phyloP scores from a whole-genome alignment of 768 basidiomycete genomes.

The Auricularia auricula-judae region DNA sequence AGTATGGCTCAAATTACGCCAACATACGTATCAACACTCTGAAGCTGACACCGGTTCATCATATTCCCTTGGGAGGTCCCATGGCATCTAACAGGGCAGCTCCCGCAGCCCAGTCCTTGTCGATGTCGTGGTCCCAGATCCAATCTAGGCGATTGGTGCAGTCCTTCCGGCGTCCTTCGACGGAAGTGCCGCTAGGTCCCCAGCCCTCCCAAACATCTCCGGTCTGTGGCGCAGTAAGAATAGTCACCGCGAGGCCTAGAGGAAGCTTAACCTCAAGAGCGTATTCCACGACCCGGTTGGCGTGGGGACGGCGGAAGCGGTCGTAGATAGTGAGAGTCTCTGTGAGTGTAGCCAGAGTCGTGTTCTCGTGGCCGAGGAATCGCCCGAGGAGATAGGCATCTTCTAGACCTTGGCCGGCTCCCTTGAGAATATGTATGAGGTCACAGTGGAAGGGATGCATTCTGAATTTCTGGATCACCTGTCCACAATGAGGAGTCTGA shows the following conservation, averaged over 20 bases:
- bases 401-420: slow-evolving; percentile 2
- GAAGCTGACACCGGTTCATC: no score
- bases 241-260: background rate
- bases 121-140: background rate
- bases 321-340: slow-evolving; percentile 13
- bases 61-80: no score
- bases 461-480: background rate
- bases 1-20: no score
- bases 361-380: slow-evolving; percentile 10
- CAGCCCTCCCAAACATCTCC: background rate
- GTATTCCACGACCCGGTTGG: slow-evolving; percentile 4
- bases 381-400: slow-evolving; percentile 16
- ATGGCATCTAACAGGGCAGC: no score
- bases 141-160: background rate
- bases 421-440: background rate
- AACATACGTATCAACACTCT: no score
- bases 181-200: background rate
- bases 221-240: background rate
- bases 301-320: slow-evolving; percentile 11
- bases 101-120: background rate
- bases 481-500: background rate
- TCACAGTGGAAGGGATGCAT: background rate
- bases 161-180: background rate
- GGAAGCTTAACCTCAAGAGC: background rate
- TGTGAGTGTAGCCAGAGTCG: slow-evolving; percentile 5